phyloP scores from a whole-genome alignment of 2,329 filamentous ascomycete genomes.

The Escovopsis sp. region DNA sequence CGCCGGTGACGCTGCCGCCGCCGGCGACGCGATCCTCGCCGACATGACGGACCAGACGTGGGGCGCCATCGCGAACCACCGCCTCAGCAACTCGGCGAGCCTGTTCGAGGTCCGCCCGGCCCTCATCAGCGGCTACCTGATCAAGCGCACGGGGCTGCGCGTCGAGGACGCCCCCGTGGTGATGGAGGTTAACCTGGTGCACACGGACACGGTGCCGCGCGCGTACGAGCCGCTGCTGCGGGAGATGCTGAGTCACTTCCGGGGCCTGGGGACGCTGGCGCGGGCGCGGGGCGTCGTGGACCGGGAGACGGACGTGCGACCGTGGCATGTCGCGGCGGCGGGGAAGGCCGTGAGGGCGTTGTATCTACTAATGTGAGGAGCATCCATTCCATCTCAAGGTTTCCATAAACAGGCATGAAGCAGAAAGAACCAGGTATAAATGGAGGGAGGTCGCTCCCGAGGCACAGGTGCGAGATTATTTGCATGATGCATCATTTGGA shows the following conservation, averaged over 20 bases:
- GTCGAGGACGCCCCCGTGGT: constrained; percentile 42
- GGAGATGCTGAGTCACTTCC: constrained; percentile 56
- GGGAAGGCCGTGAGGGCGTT: constrained; percentile 53
- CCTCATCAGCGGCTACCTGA: constrained; percentile 48
- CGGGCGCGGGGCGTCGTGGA: constrained; percentile 48
- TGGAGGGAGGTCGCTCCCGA: too few species aligned
- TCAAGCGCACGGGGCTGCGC: constrained; percentile 44
- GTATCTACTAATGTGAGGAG: constrained; percentile 44
- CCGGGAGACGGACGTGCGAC: constrained; percentile 44
- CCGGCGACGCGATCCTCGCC: constrained; percentile 48
- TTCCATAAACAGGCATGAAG: too few species aligned
- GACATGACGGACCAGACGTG: constrained; percentile 63
- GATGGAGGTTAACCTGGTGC: constrained; percentile 50
- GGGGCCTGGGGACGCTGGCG: constrained; percentile 53
- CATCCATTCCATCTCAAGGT: too few species aligned
- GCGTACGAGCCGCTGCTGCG: constrained; percentile 48
- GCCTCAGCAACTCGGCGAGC: constrained; percentile 43
- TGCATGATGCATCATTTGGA: too few species aligned
- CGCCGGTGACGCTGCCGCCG: constrained; percentile 43
- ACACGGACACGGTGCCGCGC: constrained; percentile 34
- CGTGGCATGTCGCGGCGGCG: constrained; percentile 63
- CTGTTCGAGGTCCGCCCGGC: constrained; percentile 40
- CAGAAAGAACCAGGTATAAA: too few species aligned
- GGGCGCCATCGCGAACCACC: constrained; percentile 55
- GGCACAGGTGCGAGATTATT: too few species aligned